Percentiles rank a stretch among this genome's conserved stretches.
These are phyloP conservation scores for Raddia guianensis DNA, from an alignment of 176 grass and related monocot species.

Conservation along the genomic window DNA sequence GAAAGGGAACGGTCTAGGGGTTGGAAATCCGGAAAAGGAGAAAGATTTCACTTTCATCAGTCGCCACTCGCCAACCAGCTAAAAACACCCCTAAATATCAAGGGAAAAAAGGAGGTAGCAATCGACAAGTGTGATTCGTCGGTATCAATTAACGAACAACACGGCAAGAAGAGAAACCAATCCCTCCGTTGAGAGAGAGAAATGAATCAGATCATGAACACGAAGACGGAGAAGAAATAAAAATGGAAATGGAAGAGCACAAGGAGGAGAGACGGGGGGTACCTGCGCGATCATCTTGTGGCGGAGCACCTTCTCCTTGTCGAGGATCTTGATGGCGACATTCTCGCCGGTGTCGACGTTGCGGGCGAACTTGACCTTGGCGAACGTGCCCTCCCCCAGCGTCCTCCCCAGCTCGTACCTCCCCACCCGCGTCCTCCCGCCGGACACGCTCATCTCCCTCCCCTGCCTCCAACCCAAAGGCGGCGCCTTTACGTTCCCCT, in stretches of 20 bases:
- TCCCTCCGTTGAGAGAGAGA: not conserved
- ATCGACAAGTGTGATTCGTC: not conserved
- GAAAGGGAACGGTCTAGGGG: not conserved
- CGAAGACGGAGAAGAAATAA: not conserved
- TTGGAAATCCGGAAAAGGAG: not conserved
- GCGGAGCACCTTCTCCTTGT: constrained; percentile 93
- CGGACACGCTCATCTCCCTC: constrained; percentile 52
- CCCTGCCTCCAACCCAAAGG: not conserved
- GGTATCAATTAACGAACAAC: not conserved
- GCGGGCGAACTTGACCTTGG: constrained; percentile 97
- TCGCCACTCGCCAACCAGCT: too few relatives aligned
- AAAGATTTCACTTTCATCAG: not conserved
- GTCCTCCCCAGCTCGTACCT: constrained; percentile 95
- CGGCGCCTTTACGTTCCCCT: not conserved
- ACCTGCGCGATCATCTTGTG: constrained; percentile 99
- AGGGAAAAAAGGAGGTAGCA: not conserved
- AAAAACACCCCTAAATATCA: not conserved
- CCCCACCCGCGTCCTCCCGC: constrained; percentile 71
- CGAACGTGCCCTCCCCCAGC: constrained; percentile 89
- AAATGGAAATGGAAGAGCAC: not conserved
- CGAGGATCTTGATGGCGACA: constrained; percentile 98
- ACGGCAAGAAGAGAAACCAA: not conserved
- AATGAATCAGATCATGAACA: not conserved
- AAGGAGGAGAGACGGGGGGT: not conserved
- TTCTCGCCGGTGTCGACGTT: constrained; percentile 76